These are phyloP conservation scores for Protea cynaroides DNA, from an alignment of 164 flowering plant species.

Conservation along the genomic window DNA sequence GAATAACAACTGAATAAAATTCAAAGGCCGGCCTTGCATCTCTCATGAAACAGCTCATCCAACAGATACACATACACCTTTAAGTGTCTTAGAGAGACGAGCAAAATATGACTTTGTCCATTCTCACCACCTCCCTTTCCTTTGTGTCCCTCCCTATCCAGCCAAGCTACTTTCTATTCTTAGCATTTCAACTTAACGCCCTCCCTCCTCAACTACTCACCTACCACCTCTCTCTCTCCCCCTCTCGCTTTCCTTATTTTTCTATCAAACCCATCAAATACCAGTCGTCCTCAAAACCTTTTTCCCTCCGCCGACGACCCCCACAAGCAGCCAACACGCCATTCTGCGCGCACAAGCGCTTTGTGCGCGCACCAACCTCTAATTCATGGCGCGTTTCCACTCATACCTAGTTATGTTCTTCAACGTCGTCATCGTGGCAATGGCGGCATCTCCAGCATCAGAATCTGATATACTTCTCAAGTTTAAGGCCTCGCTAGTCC, in stretches of 20 bases:
- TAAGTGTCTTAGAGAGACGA: background rate
- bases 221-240: background rate
- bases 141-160: no score
- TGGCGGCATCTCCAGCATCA: slow-evolving; percentile 6
- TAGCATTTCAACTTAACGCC: slow-evolving; percentile 7
- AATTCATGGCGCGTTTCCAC: slow-evolving; percentile 10
- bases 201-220: background rate
- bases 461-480: slow-evolving; percentile 39
- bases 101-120: background rate
- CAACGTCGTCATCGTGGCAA: background rate
- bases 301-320: background rate
- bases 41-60: slow-evolving; percentile 11
- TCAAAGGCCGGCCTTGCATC: slow-evolving; percentile 19
- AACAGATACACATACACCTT: background rate
- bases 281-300: background rate
- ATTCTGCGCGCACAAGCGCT: slow-evolving; percentile 5
- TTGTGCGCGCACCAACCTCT: slow-evolving; percentile 8
- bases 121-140: background rate
- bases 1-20: background rate
- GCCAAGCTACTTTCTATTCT: slow-evolving; percentile 7
- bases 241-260: background rate
- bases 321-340: background rate
- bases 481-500: slow-evolving; percentile 35
- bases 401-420: background rate
- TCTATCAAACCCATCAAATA: background rate